phyloP scores from a whole-genome alignment of 371 early-diverging fungal genomes.

The Syncephalastrum contaminatum region DNA sequence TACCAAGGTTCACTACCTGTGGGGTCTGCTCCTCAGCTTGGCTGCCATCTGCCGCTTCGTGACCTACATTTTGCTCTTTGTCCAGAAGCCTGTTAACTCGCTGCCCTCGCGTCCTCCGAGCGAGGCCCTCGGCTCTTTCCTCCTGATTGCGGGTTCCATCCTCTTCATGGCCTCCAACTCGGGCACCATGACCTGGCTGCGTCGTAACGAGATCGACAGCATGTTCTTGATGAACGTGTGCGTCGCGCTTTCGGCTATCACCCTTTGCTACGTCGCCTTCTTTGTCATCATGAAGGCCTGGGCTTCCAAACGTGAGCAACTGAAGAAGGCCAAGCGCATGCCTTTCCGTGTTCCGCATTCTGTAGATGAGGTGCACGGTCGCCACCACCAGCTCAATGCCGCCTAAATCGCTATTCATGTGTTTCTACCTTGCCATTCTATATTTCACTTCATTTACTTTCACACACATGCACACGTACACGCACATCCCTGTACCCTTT shows the following conservation, averaged over 20 bases:
- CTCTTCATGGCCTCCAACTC: conserved; percentile 54
- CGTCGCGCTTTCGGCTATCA: conserved; percentile 42
- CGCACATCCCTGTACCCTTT: too few relatives aligned
- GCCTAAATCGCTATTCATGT: too few relatives aligned
- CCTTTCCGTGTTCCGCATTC: too few relatives aligned
- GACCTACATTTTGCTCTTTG: conserved; percentile 39
- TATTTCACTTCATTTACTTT: too few relatives aligned
- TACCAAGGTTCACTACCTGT: conserved; percentile 56
- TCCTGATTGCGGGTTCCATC: conserved; percentile 44
- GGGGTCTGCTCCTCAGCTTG: conserved; percentile 53
- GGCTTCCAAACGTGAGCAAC: conserved; percentile 38
- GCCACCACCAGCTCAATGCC: too few relatives aligned
- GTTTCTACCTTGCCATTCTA: too few relatives aligned
- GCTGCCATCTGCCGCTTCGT: conserved; percentile 57
- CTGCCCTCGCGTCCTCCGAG: conserved; percentile 43
- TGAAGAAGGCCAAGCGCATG: conserved; percentile 19
- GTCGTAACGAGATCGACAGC: conserved; percentile 39
- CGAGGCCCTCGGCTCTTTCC: conserved; percentile 43
- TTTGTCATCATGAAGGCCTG: conserved; percentile 46
- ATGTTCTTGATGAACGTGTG: conserved; percentile 54
- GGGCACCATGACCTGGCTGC: conserved; percentile 43
- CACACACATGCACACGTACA: too few relatives aligned
- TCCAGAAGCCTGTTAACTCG: conserved; percentile 19
- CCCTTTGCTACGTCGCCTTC: conserved; percentile 33
- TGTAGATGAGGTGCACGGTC: too few relatives aligned